These are phyloP conservation scores for Artomyces pyxidatus DNA, from an alignment of 768 basidiomycete species.

Conservation along the genomic window DNA sequence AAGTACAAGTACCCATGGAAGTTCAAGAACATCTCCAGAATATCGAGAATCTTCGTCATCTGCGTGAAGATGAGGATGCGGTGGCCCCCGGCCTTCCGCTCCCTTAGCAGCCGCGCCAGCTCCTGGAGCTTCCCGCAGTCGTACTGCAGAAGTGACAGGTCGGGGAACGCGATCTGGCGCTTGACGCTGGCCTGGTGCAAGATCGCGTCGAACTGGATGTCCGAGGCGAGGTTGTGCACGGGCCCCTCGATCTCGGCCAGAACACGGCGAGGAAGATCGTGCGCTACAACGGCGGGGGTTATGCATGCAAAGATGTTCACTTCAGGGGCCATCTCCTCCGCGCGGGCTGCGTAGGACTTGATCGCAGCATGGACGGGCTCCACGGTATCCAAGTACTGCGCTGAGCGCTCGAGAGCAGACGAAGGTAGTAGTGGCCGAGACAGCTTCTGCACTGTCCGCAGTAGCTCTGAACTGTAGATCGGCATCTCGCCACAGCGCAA, in stretches of 20 bases:
- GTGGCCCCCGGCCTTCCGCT: conserved; percentile 82
- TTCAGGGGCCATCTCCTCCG: conserved; percentile 39
- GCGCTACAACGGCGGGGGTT: conserved; percentile 70
- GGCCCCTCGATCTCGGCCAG: conserved; percentile 36
- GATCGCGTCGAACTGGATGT: conserved; percentile 49
- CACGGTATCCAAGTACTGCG: conserved; percentile 34
- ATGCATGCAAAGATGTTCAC: conserved; percentile 73
- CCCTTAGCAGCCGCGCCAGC: conserved; percentile 68
- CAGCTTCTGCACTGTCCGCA: conserved; percentile 33
- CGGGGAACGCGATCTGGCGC: conserved; percentile 89
- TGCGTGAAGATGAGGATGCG: conserved; percentile 94
- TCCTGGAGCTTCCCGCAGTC: conserved; percentile 95
- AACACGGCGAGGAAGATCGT: conserved; percentile 60
- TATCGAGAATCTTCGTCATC: conserved; percentile 91
- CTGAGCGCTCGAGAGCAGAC: conserved; percentile 32
- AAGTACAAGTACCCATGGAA: conserved; percentile 91
- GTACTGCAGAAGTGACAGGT: conserved; percentile 82
- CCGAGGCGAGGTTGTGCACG: conserved; percentile 13
- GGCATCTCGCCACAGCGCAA: conserved; percentile 47
- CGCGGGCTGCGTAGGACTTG: conserved; percentile 56
- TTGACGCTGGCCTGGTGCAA: conserved; percentile 74
- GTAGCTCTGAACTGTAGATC: conserved; percentile 26
- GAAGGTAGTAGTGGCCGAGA: conserved; percentile 44
- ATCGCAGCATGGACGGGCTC: conserved; percentile 40
- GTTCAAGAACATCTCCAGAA: conserved; percentile 88